Evolutionary conservation across 352 stramenopile species (phyloP), one percentile per base, ranked within the genome.

Genomic region (Peronospora farinosa): DNA sequence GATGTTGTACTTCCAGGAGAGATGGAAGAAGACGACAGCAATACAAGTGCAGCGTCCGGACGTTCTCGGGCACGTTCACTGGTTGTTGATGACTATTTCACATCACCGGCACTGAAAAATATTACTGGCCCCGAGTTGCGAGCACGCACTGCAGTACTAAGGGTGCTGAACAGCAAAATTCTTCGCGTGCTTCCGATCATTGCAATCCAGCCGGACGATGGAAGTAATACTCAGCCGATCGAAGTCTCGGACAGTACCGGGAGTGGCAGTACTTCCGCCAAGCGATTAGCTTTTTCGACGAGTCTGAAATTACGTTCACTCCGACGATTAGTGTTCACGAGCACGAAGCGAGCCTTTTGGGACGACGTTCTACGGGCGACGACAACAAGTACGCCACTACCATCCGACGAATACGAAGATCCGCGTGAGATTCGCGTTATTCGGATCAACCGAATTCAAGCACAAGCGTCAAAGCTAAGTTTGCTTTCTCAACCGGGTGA

Each of bases 391-490:
- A 99, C 97, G 10, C 86, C 95, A 16, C 73, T 98, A 5, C 96
- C 96, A 39, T 95, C 97, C 35, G 97, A 99, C 57, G 96, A 99
- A 58, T 99, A 99, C 65, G 96, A 99, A 67, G 78, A 98, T 23
- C 96, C 97, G 12, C 86, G 96, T 25, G 96, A 99, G 63, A 98
- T 99, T 56, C 82, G 95, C 13, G 97, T 96, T 33, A 95, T 99
- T 39, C 84, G 92, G 30, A 94, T 99, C 30, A 99, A 99, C 65
- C 88, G 96, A 25, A 92, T 99, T 39, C 95, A 95, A 52, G 88
- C 90, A 0, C 84, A 95, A 48, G 66, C 83, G 3, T 84, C 83
- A 7, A 92, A 92, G 46, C 58, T 97, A 41, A 95, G 92, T 37
- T 63, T 91, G 50, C 63, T 94, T 27, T 81, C 88, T 0, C 93